These are phyloP conservation scores for Podospora australis DNA, from an alignment of 495 filamentous ascomycete genomes.

Conservation along the genomic window DNA sequence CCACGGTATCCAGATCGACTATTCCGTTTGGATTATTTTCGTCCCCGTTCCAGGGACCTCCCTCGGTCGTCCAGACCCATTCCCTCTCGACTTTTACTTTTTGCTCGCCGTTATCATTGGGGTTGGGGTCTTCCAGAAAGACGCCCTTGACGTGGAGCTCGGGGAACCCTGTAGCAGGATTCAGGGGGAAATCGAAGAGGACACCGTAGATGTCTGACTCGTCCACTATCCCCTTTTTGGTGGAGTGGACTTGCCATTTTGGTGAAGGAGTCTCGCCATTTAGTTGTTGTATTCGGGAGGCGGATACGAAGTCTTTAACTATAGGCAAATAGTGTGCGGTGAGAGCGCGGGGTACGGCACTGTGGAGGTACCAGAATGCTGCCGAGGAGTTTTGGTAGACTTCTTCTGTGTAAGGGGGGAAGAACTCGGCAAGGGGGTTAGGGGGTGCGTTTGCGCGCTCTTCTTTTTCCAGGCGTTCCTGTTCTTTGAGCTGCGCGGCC, in stretches of 20 bases:
- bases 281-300: too few relatives aligned
- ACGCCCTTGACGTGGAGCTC: constrained; percentile 11
- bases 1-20: constrained; percentile 4
- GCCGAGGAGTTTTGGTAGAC: constrained; percentile 13
- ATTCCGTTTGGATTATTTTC: neutral
- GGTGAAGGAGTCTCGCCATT: too few relatives aligned
- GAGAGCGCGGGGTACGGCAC: constrained; percentile 22
- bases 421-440: constrained; percentile 15
- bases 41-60: too few relatives aligned
- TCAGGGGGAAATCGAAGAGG: constrained; percentile 10
- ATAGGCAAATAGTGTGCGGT: constrained; percentile 15
- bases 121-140: constrained; percentile 7
- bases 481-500: too few relatives aligned
- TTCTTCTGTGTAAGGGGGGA: constrained; percentile 5
- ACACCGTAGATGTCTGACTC: constrained; percentile 15
- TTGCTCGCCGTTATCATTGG: too few relatives aligned
- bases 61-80: too few relatives aligned
- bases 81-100: too few relatives aligned
- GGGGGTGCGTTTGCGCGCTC: too few relatives aligned
- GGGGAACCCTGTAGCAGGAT: neutral
- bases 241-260: constrained; percentile 13
- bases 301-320: too few relatives aligned
- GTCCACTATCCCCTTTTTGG: constrained; percentile 16
- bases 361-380: constrained; percentile 19
- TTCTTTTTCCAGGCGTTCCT: too few relatives aligned